phyloP scores from a whole-genome alignment of 2,329 filamentous ascomycete genomes.

The Calonectria naviculata region DNA sequence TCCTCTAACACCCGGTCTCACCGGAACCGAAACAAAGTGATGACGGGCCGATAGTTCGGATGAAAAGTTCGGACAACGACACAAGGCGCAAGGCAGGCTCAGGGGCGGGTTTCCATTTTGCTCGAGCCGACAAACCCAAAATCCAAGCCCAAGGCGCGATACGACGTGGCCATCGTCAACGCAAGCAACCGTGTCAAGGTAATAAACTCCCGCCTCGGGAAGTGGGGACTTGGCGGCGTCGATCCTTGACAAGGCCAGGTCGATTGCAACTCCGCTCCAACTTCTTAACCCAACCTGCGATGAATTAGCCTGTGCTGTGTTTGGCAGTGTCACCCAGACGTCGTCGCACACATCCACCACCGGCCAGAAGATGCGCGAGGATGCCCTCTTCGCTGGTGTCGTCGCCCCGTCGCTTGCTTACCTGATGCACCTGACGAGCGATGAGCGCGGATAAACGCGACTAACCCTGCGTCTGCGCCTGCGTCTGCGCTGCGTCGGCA shows the following conservation, averaged over 20 bases:
- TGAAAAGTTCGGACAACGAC: neutral
- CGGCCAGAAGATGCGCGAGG: neutral
- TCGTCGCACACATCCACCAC: neutral
- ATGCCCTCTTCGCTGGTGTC: constrained; percentile 3
- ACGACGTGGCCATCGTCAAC: neutral
- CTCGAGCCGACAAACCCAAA: neutral
- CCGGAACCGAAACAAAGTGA: neutral
- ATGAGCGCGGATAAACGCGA: constrained; percentile 17
- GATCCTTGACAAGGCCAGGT: constrained; percentile 7
- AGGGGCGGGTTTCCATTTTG: neutral
- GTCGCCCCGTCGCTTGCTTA: constrained; percentile 4
- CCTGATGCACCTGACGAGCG: constrained; percentile 10
- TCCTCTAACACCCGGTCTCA: neutral
- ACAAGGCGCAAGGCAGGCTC: too few species aligned
- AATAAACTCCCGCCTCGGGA: constrained; percentile 14
- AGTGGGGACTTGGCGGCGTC: constrained; percentile 15
- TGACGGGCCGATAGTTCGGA: neutral
- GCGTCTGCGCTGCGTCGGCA: neutral
- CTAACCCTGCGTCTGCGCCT: constrained; percentile 3
- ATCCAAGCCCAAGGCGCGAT: neutral
- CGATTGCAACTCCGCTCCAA: constrained; percentile 2
- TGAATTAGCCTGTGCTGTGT: neutral
- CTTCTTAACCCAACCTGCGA: neutral
- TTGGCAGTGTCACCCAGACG: neutral
- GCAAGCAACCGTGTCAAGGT: neutral